Evolutionary conservation across 495 filamentous ascomycete genomes (phyloP).

Genomic region (Lasiosphaeriaceae sp.): DNA sequence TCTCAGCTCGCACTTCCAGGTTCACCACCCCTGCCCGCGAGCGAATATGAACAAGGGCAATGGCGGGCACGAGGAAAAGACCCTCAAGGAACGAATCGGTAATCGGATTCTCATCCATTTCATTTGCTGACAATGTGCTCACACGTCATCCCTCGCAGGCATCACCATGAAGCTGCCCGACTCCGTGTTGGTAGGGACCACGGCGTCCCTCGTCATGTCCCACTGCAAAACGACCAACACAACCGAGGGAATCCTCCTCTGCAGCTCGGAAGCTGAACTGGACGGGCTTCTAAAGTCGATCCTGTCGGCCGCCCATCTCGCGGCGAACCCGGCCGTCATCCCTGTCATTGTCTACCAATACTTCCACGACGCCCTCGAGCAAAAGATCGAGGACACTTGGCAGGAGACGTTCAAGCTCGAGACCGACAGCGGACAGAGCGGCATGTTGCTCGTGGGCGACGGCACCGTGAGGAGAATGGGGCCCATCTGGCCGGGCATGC

Average conservation of each 20-base stretch:
- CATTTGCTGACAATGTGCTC: neutral
- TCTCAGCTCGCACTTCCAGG: neutral
- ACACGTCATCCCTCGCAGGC: neutral
- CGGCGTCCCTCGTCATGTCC: neutral
- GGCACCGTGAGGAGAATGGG: neutral
- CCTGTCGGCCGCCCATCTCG: neutral
- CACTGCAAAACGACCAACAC: neutral
- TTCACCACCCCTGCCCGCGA: neutral
- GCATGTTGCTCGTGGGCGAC: neutral
- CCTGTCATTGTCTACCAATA: conserved; percentile 5
- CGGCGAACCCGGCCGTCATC: neutral
- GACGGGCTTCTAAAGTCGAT: neutral
- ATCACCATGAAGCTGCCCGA: neutral
- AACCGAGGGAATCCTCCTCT: neutral
- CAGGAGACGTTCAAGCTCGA: neutral
- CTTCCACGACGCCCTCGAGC: neutral
- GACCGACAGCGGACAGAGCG: neutral
- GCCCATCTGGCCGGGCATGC: neutral
- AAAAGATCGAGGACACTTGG: neutral
- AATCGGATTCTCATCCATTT: neutral
- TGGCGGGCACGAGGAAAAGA: neutral
- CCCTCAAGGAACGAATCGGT: neutral
- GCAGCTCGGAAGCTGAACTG: neutral
- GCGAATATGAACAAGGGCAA: too few relatives aligned
- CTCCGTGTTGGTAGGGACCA: neutral